Conservation (phyloP, 2,329 filamentous ascomycete species). For the Cordyceps pruinosa region DNA sequence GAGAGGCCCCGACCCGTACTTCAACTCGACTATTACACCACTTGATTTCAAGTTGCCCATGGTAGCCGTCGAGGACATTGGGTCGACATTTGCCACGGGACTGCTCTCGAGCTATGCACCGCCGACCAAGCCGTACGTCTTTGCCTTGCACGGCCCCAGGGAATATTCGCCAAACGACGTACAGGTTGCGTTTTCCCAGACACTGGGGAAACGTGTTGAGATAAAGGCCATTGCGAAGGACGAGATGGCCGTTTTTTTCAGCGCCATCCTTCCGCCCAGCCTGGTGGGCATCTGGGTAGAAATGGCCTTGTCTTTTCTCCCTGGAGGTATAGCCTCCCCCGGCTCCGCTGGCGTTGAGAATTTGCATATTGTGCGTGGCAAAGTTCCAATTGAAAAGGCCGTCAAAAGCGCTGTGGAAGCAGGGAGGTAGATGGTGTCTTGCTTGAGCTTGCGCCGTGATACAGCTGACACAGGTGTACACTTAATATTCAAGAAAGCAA, state of each 20-base stretch:
- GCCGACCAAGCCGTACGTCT: slow-evolving; percentile 21
- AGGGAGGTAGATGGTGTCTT: neutral
- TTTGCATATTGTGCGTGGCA: slow-evolving; percentile 18
- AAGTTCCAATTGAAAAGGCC: slow-evolving; percentile 16
- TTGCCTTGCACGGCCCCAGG: slow-evolving; percentile 26
- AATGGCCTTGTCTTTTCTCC: slow-evolving; percentile 24
- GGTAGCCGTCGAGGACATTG: slow-evolving; percentile 23
- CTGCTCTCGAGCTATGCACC: slow-evolving; percentile 17
- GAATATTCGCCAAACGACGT: slow-evolving; percentile 24
- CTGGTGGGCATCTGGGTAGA: slow-evolving; percentile 24
- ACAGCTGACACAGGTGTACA: no score
- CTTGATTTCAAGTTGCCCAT: slow-evolving; percentile 26
- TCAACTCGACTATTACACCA: slow-evolving; percentile 29
- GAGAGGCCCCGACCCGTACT: slow-evolving; percentile 21
- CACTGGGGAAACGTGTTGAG: slow-evolving; percentile 20
- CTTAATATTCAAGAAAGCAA: no score
- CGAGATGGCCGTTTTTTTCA: slow-evolving; percentile 18
- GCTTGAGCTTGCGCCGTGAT: no score
- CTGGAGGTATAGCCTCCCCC: slow-evolving; percentile 20
- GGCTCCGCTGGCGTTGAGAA: slow-evolving; percentile 12
- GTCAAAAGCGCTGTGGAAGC: slow-evolving; percentile 12
- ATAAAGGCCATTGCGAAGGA: slow-evolving; percentile 22
- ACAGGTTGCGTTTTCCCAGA: slow-evolving; percentile 23
- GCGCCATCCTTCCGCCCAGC: slow-evolving; percentile 18
- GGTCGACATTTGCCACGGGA: slow-evolving; percentile 20